These are phyloP conservation scores for Lumnitzera racemosa DNA, from an alignment of 345 rosid species.

Conservation along the genomic window DNA sequence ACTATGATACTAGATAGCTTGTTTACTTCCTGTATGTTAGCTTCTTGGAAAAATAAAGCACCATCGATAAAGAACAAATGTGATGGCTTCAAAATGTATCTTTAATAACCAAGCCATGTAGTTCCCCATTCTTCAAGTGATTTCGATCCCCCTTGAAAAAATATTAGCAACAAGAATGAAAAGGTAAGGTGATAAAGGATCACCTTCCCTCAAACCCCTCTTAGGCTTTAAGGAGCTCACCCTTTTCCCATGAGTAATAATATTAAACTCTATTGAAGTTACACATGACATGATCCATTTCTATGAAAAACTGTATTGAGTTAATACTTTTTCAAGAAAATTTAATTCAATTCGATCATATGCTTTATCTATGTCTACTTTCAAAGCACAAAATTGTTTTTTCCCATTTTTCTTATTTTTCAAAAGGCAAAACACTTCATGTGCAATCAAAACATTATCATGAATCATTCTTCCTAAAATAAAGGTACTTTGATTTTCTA, in stretches of 20 bases:
- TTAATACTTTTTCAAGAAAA: neutral
- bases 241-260: neutral
- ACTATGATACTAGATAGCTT: neutral
- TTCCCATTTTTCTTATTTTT: neutral
- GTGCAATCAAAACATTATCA: neutral
- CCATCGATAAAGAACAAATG: neutral
- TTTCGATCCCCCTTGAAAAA: neutral
- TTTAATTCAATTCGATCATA: neutral
- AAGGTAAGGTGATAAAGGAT: neutral
- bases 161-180: neutral
- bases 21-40: neutral
- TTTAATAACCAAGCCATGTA: neutral
- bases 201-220: neutral
- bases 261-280: neutral
- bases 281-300: conserved; percentile 1
- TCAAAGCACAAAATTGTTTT: neutral
- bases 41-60: neutral
- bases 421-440: neutral
- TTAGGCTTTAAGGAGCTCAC: neutral
- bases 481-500: neutral
- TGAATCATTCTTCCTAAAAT: neutral
- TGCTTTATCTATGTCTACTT: neutral
- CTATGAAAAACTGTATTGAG: neutral
- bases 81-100: too few species aligned
- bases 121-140: neutral